Percentiles rank a stretch among this genome's conserved stretches.
Conservation (phyloP, 768 basidiomycete species). For the Tylopilus rubrobrunneus region DNA sequence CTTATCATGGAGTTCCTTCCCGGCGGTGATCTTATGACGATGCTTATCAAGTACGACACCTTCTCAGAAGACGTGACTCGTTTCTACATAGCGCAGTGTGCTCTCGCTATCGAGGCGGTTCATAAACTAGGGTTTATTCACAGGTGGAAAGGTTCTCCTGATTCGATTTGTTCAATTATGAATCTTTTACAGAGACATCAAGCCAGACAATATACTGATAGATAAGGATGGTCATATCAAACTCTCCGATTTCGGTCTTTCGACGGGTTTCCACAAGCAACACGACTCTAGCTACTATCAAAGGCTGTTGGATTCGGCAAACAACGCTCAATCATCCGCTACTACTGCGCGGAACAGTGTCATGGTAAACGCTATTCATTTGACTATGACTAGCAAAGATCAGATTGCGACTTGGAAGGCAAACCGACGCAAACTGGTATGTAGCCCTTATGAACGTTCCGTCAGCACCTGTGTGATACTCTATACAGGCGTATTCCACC, state of each 20-base stretch:
- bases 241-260: slow-evolving; percentile 96
- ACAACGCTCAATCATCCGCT: slow-evolving; percentile 39
- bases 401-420: slow-evolving; percentile 99
- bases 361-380: slow-evolving; percentile 94
- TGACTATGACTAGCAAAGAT: slow-evolving; percentile 92
- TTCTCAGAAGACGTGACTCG: slow-evolving; percentile 97
- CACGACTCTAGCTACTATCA: slow-evolving; percentile 97
- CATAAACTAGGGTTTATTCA: slow-evolving; percentile 98
- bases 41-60: slow-evolving; percentile 99
- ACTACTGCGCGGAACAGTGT: slow-evolving; percentile 80
- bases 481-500: slow-evolving; percentile 85
- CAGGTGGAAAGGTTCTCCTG: slow-evolving; percentile 46
- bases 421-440: slow-evolving; percentile 88
- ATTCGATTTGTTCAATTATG: neutral
- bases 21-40: slow-evolving; percentile 98
- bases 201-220: slow-evolving; percentile 91
- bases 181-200: slow-evolving; percentile 74
- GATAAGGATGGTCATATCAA: slow-evolving; percentile 98
- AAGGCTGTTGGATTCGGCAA: slow-evolving; percentile 69
- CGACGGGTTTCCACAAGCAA: slow-evolving; percentile 98
- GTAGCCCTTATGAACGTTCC: slow-evolving; percentile 17
- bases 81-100: slow-evolving; percentile 99
- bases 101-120: slow-evolving; percentile 95
- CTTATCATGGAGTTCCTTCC: slow-evolving; percentile 99
- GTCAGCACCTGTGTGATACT: slow-evolving; percentile 1